Evolutionary conservation across 495 filamentous ascomycete genomes (phyloP), one percentile per base, ranked within the genome.

Genomic region (Lasiosphaeria ovina): DNA sequence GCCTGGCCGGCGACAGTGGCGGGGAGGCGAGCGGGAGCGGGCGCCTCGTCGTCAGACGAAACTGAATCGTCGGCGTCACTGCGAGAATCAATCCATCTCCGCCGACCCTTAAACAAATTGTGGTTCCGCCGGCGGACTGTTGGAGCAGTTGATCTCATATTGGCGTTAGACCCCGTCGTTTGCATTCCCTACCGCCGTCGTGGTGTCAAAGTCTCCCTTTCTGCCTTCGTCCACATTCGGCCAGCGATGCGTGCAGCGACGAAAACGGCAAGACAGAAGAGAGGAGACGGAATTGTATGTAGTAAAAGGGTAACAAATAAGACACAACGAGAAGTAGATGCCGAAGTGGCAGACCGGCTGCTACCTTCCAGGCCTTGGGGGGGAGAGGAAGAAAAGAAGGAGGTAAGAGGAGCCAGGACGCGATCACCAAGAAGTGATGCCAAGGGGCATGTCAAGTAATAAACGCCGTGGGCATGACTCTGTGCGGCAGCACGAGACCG

Each of bases 71-170:
- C 51, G 31, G 12, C 51, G 51, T 61, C 53, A 14, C 42, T 53
- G 42, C 59, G 59, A n/a, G 17, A 45, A 17, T 42, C 52, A 38
- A 56, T 52, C 59, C 59, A 61, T 56, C 52, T 34, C 40, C 35
- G 53, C 9, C 34, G 17, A 35, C 33, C 51, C 53, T 51, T 14
- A 6, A 35, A 35, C 44, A 24, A 38, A 45, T 45, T 44, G 53
- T 38, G 42, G 45, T 51, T 61, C 35, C 59, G 59, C 59, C 59
- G 52, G 52, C 59, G 59, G 45, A 56, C 40, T 14, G 59, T 32
- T 55, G 59, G 59, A 45, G 44, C 52, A 51, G 59, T 61, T 12
- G 44, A 40, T 35, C 59, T 61, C 59, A 61, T 61, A 5, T 11
- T 56, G 49, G 0, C 16, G 40, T 42, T 55, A 17, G 10, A 44